A percentile compares a stretch with the other conserved stretches of the same genome.
Conservation (phyloP, 345 rosid genomes). For the Salix udensis region DNA sequence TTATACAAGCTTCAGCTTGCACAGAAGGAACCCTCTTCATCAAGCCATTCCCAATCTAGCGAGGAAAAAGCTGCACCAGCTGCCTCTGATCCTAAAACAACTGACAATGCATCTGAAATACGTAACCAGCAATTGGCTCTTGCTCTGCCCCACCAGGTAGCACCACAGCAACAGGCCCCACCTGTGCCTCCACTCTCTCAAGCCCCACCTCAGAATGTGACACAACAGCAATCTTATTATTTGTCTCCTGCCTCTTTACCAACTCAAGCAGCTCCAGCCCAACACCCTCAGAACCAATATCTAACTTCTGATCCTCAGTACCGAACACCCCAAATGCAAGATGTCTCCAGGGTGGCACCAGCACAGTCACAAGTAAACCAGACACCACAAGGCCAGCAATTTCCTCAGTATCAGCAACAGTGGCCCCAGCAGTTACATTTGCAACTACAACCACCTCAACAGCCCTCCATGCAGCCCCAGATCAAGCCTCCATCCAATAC, state of each 20-base stretch:
- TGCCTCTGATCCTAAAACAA: slow-evolving; percentile 55
- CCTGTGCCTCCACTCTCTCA: slow-evolving; percentile 44
- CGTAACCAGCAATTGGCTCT: slow-evolving; percentile 85
- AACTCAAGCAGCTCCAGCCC: slow-evolving; percentile 41
- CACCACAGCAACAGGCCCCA: slow-evolving; percentile 57
- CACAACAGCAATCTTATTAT: slow-evolving; percentile 72
- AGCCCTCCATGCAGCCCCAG: slow-evolving; percentile 54
- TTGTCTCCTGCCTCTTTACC: slow-evolving; percentile 55
- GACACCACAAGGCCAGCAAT: slow-evolving; percentile 40
- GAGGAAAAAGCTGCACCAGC: slow-evolving; percentile 68
- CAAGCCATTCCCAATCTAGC: slow-evolving; percentile 55
- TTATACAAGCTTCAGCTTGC: slow-evolving; percentile 85
- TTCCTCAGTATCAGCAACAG: slow-evolving; percentile 70
- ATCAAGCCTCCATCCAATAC: slow-evolving; percentile 56
- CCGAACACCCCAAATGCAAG: slow-evolving; percentile 59
- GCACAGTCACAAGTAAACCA: slow-evolving; percentile 56
- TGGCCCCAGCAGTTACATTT: slow-evolving; percentile 63
- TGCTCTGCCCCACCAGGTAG: slow-evolving; percentile 80
- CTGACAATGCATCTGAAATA: slow-evolving; percentile 53
- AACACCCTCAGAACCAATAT: slow-evolving; percentile 53
- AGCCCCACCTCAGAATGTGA: slow-evolving; percentile 44
- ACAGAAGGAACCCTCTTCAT: slow-evolving; percentile 76
- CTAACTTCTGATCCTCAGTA: slow-evolving; percentile 60
- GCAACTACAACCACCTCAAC: slow-evolving; percentile 49
- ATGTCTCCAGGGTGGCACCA: slow-evolving; percentile 53